Conservation (phyloP, 352 stramenopile genomes). For the Blastocystis sp. region DNA sequence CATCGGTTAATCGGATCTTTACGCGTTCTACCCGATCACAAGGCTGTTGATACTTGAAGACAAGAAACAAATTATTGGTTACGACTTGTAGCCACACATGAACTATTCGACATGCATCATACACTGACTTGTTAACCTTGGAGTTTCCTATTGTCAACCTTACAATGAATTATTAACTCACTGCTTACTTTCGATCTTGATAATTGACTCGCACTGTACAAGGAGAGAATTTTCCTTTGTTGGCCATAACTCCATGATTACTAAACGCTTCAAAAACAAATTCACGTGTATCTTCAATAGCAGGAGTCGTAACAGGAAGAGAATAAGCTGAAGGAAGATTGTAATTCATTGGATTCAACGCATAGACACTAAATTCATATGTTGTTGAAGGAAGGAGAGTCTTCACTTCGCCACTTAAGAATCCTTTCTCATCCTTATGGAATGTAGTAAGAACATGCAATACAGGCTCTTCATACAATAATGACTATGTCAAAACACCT, state of each 20-base stretch:
- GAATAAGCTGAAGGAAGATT: constrained; percentile 38
- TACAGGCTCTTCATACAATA: background rate
- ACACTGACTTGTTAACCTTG: background rate
- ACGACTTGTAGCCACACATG: background rate
- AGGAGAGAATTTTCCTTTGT: constrained; percentile 16
- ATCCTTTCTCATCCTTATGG: background rate
- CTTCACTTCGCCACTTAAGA: background rate
- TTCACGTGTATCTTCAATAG: background rate
- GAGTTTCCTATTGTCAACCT: background rate
- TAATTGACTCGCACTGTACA: background rate
- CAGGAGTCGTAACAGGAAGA: background rate
- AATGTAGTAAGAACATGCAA: constrained; percentile 22
- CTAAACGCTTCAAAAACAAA: constrained; percentile 18
- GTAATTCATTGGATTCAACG: constrained; percentile 29
- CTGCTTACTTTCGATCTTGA: background rate
- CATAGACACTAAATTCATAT: constrained; percentile 40
- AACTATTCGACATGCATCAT: constrained; percentile 23
- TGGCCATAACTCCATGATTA: background rate
- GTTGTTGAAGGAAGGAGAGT: constrained; percentile 32
- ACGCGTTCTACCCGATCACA: constrained; percentile 2
- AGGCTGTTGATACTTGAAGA: constrained; percentile 28
- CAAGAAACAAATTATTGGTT: constrained; percentile 23
- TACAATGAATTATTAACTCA: background rate
- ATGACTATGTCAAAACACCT: background rate
- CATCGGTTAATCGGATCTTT: constrained; percentile 40